Base-by-base conservation (phyloP, 768 basidiomycete species). In the Tricholoma terreum region DNA sequence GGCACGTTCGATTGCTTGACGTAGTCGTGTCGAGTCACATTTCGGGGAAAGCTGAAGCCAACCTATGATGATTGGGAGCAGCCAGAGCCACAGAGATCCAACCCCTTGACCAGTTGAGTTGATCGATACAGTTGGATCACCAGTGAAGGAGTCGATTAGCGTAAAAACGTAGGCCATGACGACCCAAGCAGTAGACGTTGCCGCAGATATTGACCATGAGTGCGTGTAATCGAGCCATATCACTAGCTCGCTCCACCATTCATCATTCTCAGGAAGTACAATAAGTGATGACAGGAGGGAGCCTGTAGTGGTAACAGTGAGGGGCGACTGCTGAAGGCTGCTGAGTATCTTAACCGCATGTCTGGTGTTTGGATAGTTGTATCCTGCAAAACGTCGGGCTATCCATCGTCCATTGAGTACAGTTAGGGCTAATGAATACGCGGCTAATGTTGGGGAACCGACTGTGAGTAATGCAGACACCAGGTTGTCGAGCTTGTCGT, bases 11-110 rank as follows among this genome's bases (percentile, higher is more conserved):
- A 77, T 40, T 6, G 73, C 75, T 12, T 62, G 58, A 21, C 50
- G 43, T 12, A 79, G 59, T 4, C 74, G 74, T 1, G 33, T 31
- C 6, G 64, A 63, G 58, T 77, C 73, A 40, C 73, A 80, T 64
- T 77, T 78, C 0, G 79, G 80, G 4, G 75, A 73, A 10, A 80
- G 66, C 48, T 73, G 66, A 21, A 80, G 63, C 78, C 80, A 81
- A 1, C 78, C 76, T 10, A 73, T 63, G 15, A 77, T 71, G 9
- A 80, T 64, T 0, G 79, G 73, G 6, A 79, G 50, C 7, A 81
- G 64, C 78, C 78, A 80, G 17, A 81, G 67, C 76, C 75, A 80
- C 14, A 71, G 63, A 2, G 75, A 75, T 0, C 77, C 77, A 5
- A 75, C 74, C 11, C 67, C 75, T 50, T 78, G 68, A 0, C 78